These are phyloP conservation scores for Albugo candida DNA, from an alignment of 352 stramenopile genomes.

Conservation along the genomic window DNA sequence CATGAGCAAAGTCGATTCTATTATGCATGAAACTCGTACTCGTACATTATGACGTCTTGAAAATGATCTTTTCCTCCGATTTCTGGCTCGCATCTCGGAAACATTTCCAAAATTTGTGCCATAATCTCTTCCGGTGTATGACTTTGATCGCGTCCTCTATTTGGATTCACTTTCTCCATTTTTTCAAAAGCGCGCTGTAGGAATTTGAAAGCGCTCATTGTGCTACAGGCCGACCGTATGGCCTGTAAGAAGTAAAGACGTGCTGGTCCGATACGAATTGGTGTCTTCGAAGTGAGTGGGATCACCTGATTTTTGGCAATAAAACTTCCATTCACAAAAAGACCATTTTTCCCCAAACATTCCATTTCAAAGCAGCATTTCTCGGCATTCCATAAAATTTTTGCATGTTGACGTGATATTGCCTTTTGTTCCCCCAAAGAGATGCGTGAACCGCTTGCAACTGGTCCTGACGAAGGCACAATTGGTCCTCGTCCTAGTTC, in stretches of 20 bases:
- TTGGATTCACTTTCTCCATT: constrained; percentile 14
- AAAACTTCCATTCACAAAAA: constrained; percentile 47
- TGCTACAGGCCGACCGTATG: constrained; percentile 50
- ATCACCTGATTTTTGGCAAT: constrained; percentile 54
- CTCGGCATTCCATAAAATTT: constrained; percentile 56
- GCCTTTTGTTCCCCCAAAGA: constrained; percentile 62
- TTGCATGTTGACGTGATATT: constrained; percentile 51
- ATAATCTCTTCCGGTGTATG: constrained; percentile 42
- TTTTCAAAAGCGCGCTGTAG: constrained; percentile 74
- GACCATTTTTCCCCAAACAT: constrained; percentile 67
- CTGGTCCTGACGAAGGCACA: constrained; percentile 5
- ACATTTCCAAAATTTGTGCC: constrained; percentile 56
- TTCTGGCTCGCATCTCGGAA: constrained; percentile 49
- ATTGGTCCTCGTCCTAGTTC: constrained; percentile 45
- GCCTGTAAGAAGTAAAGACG: constrained; percentile 58
- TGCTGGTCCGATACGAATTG: constrained; percentile 57
- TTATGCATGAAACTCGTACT: neutral
- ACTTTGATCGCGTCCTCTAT: constrained; percentile 9
- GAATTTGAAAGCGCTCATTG: constrained; percentile 68
- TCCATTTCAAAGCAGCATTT: constrained; percentile 58
- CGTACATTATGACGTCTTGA: constrained; percentile 35
- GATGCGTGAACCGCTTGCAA: constrained; percentile 23
- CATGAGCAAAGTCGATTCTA: neutral
- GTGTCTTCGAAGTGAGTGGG: constrained; percentile 42
- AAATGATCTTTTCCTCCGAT: constrained; percentile 55